A percentile compares a stretch with the other conserved stretches of the same genome.
These are phyloP conservation scores for Candida sanyiensis DNA, from an alignment of 805 yeast species.

Conservation along the genomic window DNA sequence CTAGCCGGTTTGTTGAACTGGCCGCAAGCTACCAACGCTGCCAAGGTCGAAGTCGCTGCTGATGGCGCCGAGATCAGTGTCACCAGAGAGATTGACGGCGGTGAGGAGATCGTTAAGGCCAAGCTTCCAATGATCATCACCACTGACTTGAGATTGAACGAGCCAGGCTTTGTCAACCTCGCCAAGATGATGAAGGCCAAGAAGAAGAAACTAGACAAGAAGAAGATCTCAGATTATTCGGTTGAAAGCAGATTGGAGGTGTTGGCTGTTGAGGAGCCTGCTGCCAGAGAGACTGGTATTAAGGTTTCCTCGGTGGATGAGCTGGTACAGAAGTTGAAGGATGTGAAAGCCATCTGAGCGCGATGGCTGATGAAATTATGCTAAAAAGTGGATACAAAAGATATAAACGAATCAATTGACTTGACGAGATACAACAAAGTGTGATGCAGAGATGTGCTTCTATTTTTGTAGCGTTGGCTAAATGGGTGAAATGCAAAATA, in stretches of 20 bases:
- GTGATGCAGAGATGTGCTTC: too few relatives aligned
- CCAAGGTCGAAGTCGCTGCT: conserved; percentile 63
- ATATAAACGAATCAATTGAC: not conserved
- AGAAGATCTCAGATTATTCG: conserved; percentile 63
- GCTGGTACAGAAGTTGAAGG: conserved; percentile 71
- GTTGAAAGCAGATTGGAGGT: conserved; percentile 58
- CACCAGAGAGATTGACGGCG: conserved; percentile 93
- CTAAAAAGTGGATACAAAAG: not conserved
- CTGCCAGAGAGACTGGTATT: conserved; percentile 73
- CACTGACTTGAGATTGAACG: conserved; percentile 89
- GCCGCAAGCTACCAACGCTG: conserved; percentile 97
- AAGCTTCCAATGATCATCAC: conserved; percentile 81
- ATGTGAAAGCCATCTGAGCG: conserved; percentile 29
- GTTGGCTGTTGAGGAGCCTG: conserved; percentile 78
- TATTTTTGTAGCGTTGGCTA: too few relatives aligned
- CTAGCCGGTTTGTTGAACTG: conserved; percentile 88
- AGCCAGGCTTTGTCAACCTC: conserved; percentile 91
- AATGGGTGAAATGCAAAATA: too few relatives aligned
- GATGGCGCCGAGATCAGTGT: conserved; percentile 53
- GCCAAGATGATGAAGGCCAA: conserved; percentile 98
- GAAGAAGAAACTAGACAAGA: conserved; percentile 80
- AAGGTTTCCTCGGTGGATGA: conserved; percentile 81
- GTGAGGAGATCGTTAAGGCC: conserved; percentile 76
- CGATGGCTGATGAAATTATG: not conserved
- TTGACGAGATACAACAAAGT: not conserved